Evolutionary conservation across 2,329 filamentous ascomycete species (phyloP).

Genomic region (Rhynchosporium agropyri): DNA sequence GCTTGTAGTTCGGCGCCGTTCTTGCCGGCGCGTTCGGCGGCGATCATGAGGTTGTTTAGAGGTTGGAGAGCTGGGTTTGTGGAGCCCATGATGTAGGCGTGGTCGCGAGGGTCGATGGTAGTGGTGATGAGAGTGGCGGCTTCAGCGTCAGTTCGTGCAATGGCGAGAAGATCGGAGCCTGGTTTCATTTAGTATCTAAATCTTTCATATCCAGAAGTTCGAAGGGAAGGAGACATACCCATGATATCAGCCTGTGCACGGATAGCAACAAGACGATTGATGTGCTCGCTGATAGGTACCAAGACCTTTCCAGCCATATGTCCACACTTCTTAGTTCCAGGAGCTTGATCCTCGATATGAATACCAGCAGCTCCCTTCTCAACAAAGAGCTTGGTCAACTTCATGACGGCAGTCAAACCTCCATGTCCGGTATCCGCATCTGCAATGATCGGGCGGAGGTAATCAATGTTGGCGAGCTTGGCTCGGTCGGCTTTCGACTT

Average conservation of each 20-base stretch:
- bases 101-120: slow-evolving; percentile 93
- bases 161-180: slow-evolving; percentile 83
- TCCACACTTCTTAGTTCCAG: slow-evolving; percentile 98
- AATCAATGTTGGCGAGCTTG: slow-evolving; percentile 82
- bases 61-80: slow-evolving; percentile 86
- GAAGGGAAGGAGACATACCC: slow-evolving; percentile 56
- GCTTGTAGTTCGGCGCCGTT: slow-evolving; percentile 78
- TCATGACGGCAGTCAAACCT: slow-evolving; percentile 98
- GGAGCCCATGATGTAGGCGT: slow-evolving; percentile 85
- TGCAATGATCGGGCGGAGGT: slow-evolving; percentile 91
- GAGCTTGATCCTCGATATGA: slow-evolving; percentile 98
- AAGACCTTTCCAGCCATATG: slow-evolving; percentile 99
- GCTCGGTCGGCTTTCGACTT: slow-evolving; percentile 69
- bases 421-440: slow-evolving; percentile 98
- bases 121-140: slow-evolving; percentile 96
- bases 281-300: slow-evolving; percentile 96
- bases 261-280: slow-evolving; percentile 95
- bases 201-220: background rate
- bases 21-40: slow-evolving; percentile 82
- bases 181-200: background rate
- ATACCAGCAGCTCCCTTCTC: slow-evolving; percentile 97
- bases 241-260: slow-evolving; percentile 98
- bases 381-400: slow-evolving; percentile 95
- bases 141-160: slow-evolving; percentile 96
- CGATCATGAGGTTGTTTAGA: slow-evolving; percentile 87